Evolutionary conservation across 805 yeast genomes (phyloP), one percentile per base, ranked within the genome.

Genomic region (Saccharomyces kudriavzevii): DNA sequence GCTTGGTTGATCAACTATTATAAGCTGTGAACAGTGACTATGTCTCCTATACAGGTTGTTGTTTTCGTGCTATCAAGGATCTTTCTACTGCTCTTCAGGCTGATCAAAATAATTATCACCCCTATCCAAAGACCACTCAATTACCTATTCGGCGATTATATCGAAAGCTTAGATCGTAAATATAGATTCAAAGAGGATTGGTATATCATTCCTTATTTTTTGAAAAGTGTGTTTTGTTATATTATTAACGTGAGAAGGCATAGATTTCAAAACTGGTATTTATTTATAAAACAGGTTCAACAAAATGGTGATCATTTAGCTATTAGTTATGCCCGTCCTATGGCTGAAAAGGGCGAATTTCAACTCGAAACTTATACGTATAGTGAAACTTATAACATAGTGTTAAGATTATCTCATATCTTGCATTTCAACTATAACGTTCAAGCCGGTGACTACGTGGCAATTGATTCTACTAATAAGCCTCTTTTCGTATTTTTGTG

Each of bases 401-500:
- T 87, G 5, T 74, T 87, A 56, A 71, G 85, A 56, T 73, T 89
- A 58, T 83, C 95, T 2, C 77, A 80, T 59, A 78, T 88, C 47
- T 73, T 92, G 59, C 78, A 74, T 48, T 68, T 77, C 56, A 82
- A 84, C 54, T 84, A 82, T 61, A 85, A 85, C 1, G 80, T 91
- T 40, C 71, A 81, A 20, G 70, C 81, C 13, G 83, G 84, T 45
- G 88, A 88, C 58, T 77, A 83, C 9, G 81, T 92, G 48, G 95
- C 87, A 0, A 62, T 92, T 47, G 85, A 84, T 62, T 85, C 82
- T 64, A 85, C 87, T 63, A 91, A 91, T 70, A 89, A 86, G 65
- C 96, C 96, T 1, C 73, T 89, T 57, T 88, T 87, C 62, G 70
- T 91, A 14, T 77, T 90, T 52, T 66, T 87, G 45, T 88, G 96